Evolutionary conservation across 805 yeast species (phyloP), one percentile per base, ranked within the genome.

Genomic region (Sugiyamaella boreocaroliniensis): DNA sequence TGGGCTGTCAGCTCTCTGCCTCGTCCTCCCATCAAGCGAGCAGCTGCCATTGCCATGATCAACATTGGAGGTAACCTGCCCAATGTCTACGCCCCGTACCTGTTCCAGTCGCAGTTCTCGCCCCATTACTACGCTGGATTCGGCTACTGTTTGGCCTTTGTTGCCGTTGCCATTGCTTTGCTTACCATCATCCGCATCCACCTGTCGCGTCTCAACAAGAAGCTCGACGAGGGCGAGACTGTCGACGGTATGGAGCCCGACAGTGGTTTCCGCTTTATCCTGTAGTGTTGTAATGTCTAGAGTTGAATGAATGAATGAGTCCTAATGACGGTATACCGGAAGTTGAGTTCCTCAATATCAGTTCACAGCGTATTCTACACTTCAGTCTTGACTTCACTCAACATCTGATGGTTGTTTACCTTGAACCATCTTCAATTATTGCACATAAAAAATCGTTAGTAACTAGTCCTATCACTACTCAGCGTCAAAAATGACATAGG

Each of bases 401-500:
- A n/a, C n/a, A n/a, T n/a, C n/a, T n/a, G n/a, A n/a, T n/a, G n/a
- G n/a, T n/a, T n/a, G n/a, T n/a, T n/a, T n/a, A n/a, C n/a, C n/a
- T n/a, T n/a, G n/a, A 10, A 32, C n/a, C 3, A 32, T 32, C 37
- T 22, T 22, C 26, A 22, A 22, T 22, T 22, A 32, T 32, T 14
- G n/a, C 8, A 14, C n/a, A 10, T 32, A 10, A 32, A 32, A 10
- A 32, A 32, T 32, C 37, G n/a, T 32, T 32, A 32, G 8, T 9
- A 32, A 4, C 37, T 43, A 42, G 14, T 42, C 26, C 26, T 42
- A 43, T 40, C 11, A 12, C 26, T 52, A 58, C 42, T 81, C 86
- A 2, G 83, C 81, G 58, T 81, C 86, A 64, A 81, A 81, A 32
- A 93, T 90, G 55, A 87, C 95, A 57, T 81, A 83, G 8, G 96